Percentiles rank a stretch among this genome's conserved stretches.
phyloP scores from a whole-genome alignment of 2,329 filamentous ascomycete species.

The Nigrospora oryzae region DNA sequence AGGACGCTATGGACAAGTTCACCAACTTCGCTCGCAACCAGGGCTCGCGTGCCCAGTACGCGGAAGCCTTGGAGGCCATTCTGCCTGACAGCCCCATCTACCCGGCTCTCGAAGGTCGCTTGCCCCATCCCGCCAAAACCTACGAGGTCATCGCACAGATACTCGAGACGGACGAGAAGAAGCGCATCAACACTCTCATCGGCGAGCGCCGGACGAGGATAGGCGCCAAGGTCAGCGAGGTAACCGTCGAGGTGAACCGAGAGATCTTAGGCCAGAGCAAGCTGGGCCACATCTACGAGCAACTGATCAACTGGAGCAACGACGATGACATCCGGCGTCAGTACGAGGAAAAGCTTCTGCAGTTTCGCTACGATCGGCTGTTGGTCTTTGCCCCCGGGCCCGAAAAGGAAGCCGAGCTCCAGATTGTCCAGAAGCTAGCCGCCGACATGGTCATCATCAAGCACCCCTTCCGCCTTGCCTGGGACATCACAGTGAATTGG shows the following conservation, averaged over 20 bases:
- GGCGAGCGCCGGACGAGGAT: constrained; percentile 81
- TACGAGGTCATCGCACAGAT: constrained; percentile 79
- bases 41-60: constrained; percentile 66
- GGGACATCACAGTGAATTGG: constrained; percentile 89
- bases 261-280: constrained; percentile 72
- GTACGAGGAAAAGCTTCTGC: constrained; percentile 85
- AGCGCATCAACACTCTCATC: constrained; percentile 82
- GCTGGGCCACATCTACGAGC: constrained; percentile 71
- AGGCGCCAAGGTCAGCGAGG: constrained; percentile 74
- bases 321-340: constrained; percentile 77
- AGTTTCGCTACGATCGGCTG: constrained; percentile 72
- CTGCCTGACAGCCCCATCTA: constrained; percentile 79
- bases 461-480: constrained; percentile 80
- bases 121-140: constrained; percentile 71
- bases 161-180: constrained; percentile 76
- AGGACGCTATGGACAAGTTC: constrained; percentile 71
- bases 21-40: constrained; percentile 63
- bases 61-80: constrained; percentile 64
- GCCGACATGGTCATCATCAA: constrained; percentile 95
- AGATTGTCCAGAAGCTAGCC: constrained; percentile 67
- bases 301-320: constrained; percentile 81
- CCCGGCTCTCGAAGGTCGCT: constrained; percentile 69
- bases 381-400: constrained; percentile 54
- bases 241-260: constrained; percentile 77
- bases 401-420: constrained; percentile 61